Percentiles rank a stretch among this genome's conserved stretches.
These are phyloP conservation scores for Hibiscus mutabilis DNA, from an alignment of 345 rosid genomes.

Conservation along the genomic window DNA sequence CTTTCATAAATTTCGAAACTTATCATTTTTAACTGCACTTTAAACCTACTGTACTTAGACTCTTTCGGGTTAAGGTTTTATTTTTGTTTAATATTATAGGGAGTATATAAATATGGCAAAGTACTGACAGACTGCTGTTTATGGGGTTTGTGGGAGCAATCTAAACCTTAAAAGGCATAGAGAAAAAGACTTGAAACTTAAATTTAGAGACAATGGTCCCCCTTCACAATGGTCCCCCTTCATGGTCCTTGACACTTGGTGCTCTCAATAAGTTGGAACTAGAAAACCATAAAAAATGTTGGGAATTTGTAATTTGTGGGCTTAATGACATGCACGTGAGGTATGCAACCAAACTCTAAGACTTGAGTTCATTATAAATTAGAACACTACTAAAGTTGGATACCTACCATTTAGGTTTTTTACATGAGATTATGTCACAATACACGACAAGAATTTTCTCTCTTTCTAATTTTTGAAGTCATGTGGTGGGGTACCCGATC, in stretches of 20 bases:
- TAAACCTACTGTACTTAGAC: no score
- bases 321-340: constrained; percentile 34
- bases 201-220: constrained; percentile 28
- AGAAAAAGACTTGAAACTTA: constrained; percentile 10
- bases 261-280: constrained; percentile 30
- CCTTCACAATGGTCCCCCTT: no score
- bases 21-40: no score
- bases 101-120: no score
- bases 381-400: constrained; percentile 18
- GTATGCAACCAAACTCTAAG: constrained; percentile 21
- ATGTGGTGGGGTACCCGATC: background rate
- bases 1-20: no score
- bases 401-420: constrained; percentile 14
- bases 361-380: constrained; percentile 16
- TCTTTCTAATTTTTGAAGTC: background rate
- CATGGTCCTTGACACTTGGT: constrained; percentile 13
- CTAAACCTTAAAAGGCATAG: constrained; percentile 14
- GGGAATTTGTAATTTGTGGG: constrained; percentile 35
- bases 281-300: constrained; percentile 14
- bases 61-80: constrained; percentile 9
- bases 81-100: no score
- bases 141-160: background rate
- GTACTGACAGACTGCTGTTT: background rate
- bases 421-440: constrained; percentile 10
- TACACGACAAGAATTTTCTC: background rate